Conservation (phyloP, 1,139 yeast species). For the Pichia sp. region DNA sequence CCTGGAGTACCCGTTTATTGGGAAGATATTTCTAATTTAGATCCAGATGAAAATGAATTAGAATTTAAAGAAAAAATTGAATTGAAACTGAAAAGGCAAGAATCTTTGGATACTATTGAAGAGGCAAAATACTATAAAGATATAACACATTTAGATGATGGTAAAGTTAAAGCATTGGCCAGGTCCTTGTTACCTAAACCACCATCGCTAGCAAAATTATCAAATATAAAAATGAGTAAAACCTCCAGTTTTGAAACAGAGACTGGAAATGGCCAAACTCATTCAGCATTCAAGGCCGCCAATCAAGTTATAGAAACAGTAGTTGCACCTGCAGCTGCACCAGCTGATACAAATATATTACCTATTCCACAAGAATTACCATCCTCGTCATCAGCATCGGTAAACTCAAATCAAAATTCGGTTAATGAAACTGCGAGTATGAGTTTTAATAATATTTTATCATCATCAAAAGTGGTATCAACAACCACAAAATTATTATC, state of each 20-base stretch:
- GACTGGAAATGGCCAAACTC: too few species aligned
- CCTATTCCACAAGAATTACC: not conserved
- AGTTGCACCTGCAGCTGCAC: not conserved
- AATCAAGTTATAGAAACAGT: too few species aligned
- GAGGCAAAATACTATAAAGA: slow-evolving; percentile 55
- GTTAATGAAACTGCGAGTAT: not conserved
- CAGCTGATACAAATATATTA: not conserved
- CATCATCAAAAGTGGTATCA: not conserved
- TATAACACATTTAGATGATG: slow-evolving; percentile 55
- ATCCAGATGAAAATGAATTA: slow-evolving; percentile 25
- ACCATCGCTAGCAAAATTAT: slow-evolving; percentile 1
- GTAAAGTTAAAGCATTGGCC: slow-evolving; percentile 61
- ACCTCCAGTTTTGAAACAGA: not conserved
- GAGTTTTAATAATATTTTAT: not conserved
- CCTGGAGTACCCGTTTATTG: slow-evolving; percentile 26
- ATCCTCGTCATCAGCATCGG: not conserved
- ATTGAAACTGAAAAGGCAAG: slow-evolving; percentile 46
- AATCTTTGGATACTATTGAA: slow-evolving; percentile 53
- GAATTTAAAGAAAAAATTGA: slow-evolving; percentile 34
- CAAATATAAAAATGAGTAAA: slow-evolving; percentile 1
- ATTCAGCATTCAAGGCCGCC: not conserved
- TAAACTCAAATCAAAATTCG: not conserved
- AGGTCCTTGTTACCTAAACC: slow-evolving; percentile 50
- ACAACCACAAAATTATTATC: slow-evolving; percentile 4
- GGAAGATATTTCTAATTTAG: slow-evolving; percentile 22